A percentile compares a stretch with the other conserved stretches of the same genome.
Evolutionary conservation across 148 eudicot genomes (phyloP).

Genomic region (Drosera capensis): DNA sequence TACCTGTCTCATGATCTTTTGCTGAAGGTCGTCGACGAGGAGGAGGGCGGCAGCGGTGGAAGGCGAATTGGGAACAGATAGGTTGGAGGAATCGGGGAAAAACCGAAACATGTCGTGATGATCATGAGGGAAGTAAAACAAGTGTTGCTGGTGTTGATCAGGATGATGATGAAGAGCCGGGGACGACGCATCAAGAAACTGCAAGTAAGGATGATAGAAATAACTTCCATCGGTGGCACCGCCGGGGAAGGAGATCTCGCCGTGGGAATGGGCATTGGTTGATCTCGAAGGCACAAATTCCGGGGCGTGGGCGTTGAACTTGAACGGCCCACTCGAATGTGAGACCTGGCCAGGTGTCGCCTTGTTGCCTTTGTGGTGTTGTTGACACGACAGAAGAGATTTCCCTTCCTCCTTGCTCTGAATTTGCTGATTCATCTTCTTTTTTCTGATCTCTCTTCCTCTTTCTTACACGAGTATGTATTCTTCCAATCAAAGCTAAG

Average conservation of each 20-base stretch:
- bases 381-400: too few species aligned
- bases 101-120: conserved; percentile 26
- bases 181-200: conserved; percentile 28
- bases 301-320: conserved; percentile 68
- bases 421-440: too few species aligned
- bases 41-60: conserved; percentile 24
- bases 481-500: too few species aligned
- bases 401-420: too few species aligned
- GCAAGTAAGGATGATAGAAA: conserved; percentile 48
- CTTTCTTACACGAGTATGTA: too few species aligned
- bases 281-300: conserved; percentile 72
- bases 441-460: too few species aligned
- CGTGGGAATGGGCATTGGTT: too few species aligned
- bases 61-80: conserved; percentile 10
- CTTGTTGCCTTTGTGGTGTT: background rate
- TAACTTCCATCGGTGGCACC: too few species aligned
- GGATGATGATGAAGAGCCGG: conserved; percentile 29
- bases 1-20: conserved; percentile 75
- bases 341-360: background rate
- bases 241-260: too few species aligned
- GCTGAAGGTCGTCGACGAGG: conserved; percentile 40
- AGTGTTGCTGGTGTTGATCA: too few species aligned
- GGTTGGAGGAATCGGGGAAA: conserved; percentile 10
- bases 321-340: conserved; percentile 23
- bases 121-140: too few species aligned